Evolutionary conservation across 2,329 filamentous ascomycete species (phyloP).

Genomic region (Cladosporium sp.): DNA sequence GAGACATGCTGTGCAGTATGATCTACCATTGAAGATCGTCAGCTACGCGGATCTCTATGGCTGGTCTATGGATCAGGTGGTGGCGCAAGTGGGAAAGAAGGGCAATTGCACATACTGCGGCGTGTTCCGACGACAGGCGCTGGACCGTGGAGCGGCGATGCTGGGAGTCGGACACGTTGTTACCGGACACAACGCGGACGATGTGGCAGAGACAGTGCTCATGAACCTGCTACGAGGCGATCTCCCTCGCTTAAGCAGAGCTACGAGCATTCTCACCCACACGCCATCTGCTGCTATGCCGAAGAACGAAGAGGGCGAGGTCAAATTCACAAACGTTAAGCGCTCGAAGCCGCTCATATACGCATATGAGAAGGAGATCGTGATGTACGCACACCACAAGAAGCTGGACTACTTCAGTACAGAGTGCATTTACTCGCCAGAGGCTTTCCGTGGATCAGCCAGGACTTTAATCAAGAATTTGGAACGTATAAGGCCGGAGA

Average conservation of each 20-base stretch:
- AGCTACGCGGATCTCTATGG: constrained; percentile 94
- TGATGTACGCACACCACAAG: constrained; percentile 95
- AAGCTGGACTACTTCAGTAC: constrained; percentile 97
- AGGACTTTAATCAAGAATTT: constrained; percentile 91
- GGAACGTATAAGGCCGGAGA: constrained; percentile 88
- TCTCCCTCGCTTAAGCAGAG: constrained; percentile 79
- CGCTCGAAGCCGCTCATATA: constrained; percentile 97
- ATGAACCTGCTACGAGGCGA: constrained; percentile 97
- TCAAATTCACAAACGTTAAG: constrained; percentile 81
- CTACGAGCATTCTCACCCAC: constrained; percentile 81
- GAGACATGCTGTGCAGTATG: constrained; percentile 86
- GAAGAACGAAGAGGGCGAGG: constrained; percentile 26
- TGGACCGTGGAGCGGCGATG: constrained; percentile 87
- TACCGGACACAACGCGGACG: constrained; percentile 96
- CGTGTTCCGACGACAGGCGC: constrained; percentile 89
- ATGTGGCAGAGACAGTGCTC: constrained; percentile 93
- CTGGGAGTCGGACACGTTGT: constrained; percentile 90
- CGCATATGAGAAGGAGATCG: constrained; percentile 98
- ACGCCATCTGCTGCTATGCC: constrained; percentile 47
- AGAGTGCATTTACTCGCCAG: constrained; percentile 96
- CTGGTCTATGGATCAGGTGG: constrained; percentile 99
- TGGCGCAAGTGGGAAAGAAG: constrained; percentile 94
- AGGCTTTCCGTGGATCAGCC: constrained; percentile 92
- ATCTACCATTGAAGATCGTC: constrained; percentile 87
- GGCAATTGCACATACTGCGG: constrained; percentile 99